A percentile compares a stretch with the other conserved stretches of the same genome.
These are phyloP conservation scores for Phoma sp. DNA, from an alignment of 2,329 filamentous ascomycete species.

Conservation along the genomic window DNA sequence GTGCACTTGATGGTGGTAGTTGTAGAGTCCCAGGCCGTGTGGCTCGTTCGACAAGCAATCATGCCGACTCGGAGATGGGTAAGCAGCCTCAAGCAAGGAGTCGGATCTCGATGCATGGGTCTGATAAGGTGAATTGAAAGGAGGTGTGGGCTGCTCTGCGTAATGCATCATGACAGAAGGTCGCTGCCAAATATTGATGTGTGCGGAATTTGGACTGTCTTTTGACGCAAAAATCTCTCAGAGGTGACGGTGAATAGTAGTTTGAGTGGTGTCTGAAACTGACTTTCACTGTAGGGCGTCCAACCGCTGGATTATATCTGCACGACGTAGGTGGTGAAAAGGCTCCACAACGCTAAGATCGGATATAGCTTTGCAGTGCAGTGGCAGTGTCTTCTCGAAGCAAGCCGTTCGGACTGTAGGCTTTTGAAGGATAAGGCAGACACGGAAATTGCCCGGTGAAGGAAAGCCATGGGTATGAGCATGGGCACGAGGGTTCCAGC, in stretches of 20 bases:
- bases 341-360: slow-evolving; percentile 29
- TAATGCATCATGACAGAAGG: slow-evolving; percentile 33
- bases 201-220: slow-evolving; percentile 12
- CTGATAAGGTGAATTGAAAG: slow-evolving; percentile 46
- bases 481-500: slow-evolving; percentile 31
- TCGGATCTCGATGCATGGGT: slow-evolving; percentile 34
- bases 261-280: slow-evolving; percentile 17
- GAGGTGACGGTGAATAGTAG: slow-evolving; percentile 5
- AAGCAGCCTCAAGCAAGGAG: slow-evolving; percentile 40
- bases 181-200: slow-evolving; percentile 10
- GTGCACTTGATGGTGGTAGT: slow-evolving; percentile 32
- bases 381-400: slow-evolving; percentile 43
- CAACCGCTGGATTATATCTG: slow-evolving; percentile 40
- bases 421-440: slow-evolving; percentile 47
- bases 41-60: slow-evolving; percentile 37
- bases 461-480: slow-evolving; percentile 29
- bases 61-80: slow-evolving; percentile 44
- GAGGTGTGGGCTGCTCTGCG: slow-evolving; percentile 40
- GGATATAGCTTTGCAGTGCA: slow-evolving; percentile 36
- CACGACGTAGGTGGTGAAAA: slow-evolving; percentile 27
- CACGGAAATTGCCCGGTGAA: slow-evolving; percentile 42
- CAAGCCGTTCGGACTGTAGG: slow-evolving; percentile 35
- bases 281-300: slow-evolving; percentile 32
- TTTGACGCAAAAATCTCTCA: too few species aligned
- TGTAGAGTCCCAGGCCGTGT: slow-evolving; percentile 45